Conservation (phyloP, 305 asterid genomes). For the Solanum hybrid region DNA sequence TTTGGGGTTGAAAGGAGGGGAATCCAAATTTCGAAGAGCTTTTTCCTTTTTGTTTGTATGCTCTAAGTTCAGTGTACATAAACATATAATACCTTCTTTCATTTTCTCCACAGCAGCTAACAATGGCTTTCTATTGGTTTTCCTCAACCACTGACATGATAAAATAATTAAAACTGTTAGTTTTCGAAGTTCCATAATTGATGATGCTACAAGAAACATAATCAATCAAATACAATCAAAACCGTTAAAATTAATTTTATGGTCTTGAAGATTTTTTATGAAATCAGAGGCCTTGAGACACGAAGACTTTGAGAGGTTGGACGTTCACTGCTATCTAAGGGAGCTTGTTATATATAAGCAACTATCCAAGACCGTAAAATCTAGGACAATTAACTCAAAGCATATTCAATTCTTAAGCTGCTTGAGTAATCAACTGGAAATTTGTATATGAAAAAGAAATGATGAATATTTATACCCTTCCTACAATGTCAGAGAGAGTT, state of each 20-base stretch:
- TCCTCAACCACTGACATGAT: constrained; percentile 73
- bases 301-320: background rate
- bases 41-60: background rate
- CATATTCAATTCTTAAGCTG: background rate
- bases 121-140: constrained; percentile 66
- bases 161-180: constrained; percentile 9
- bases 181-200: background rate
- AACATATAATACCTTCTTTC: constrained; percentile 39
- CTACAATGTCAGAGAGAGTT: background rate
- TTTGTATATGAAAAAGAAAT: background rate
- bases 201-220: background rate
- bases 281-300: background rate
- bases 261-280: background rate
- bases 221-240: background rate
- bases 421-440: background rate
- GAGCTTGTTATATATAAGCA: background rate
- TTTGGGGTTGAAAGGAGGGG: background rate
- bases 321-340: background rate
- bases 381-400: background rate
- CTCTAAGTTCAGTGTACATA: background rate
- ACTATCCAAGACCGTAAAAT: background rate
- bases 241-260: background rate
- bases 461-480: background rate
- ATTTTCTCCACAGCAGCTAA: constrained; percentile 79
- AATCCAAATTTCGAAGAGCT: background rate